Percentiles rank a stretch among this genome's conserved stretches.
These are phyloP conservation scores for Rhodamnia rubescens DNA, from an alignment of 345 rosid species.

Conservation along the genomic window DNA sequence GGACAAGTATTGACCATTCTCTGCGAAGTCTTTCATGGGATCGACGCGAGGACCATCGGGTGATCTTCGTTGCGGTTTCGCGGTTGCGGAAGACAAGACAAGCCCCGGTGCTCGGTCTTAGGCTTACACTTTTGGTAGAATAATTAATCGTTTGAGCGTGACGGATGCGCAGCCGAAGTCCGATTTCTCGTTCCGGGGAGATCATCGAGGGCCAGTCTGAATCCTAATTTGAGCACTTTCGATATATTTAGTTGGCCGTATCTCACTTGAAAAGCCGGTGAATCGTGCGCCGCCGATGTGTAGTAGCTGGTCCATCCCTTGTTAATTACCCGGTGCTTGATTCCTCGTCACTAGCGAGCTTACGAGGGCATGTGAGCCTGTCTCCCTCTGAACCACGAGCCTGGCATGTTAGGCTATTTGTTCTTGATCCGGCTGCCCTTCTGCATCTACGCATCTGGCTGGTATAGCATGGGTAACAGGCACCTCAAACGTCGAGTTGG, in stretches of 20 bases:
- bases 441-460: accelerated
- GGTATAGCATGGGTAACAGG: too few relatives aligned
- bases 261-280: too few relatives aligned
- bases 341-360: not conserved
- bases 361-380: accelerated
- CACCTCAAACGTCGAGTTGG: too few relatives aligned
- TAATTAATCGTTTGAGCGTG: too few relatives aligned
- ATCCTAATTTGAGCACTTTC: not conserved
- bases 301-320: too few relatives aligned
- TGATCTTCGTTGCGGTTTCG: too few relatives aligned
- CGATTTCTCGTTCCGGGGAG: not conserved
- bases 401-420: accelerated
- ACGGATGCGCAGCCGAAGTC: not conserved
- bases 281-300: not conserved
- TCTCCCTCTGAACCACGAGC: accelerated
- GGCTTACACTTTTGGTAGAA: too few relatives aligned
- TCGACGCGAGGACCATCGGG: not conserved
- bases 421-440: not conserved
- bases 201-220: not conserved
- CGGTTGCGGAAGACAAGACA: too few relatives aligned
- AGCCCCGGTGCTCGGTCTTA: too few relatives aligned
- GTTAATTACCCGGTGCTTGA: not conserved
- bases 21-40: not conserved
- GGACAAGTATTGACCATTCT: not conserved
- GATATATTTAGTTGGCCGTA: not conserved